A percentile compares a stretch with the other conserved stretches of the same genome.
phyloP scores from a whole-genome alignment of 2,329 filamentous ascomycete genomes.

The Apiospora phragmitis region DNA sequence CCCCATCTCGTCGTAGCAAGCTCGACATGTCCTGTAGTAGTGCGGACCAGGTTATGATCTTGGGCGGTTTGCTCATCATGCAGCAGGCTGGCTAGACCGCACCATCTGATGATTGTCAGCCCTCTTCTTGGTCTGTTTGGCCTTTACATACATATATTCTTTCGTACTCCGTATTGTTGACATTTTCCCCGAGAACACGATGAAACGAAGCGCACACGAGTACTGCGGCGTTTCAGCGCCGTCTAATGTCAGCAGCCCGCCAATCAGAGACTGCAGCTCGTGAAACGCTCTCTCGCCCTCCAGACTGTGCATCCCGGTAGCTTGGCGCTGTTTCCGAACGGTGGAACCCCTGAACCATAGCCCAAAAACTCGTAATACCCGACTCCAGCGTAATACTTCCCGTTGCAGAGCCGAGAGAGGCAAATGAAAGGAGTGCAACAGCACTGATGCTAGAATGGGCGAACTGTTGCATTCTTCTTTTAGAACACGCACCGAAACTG shows the following conservation, averaged over 20 bases:
- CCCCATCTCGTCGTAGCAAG: background rate
- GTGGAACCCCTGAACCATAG: background rate
- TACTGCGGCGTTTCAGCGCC: background rate
- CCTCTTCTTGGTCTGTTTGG: background rate
- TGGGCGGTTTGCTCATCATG: background rate
- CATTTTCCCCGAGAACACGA: background rate
- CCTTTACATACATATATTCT: background rate
- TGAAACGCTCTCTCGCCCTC: background rate
- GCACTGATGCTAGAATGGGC: background rate
- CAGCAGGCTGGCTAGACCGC: background rate
- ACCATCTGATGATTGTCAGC: background rate
- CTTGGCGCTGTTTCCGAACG: background rate
- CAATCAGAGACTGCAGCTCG: background rate
- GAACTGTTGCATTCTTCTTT: background rate
- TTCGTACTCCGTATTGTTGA: background rate
- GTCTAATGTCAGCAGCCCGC: background rate
- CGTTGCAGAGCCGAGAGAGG: background rate
- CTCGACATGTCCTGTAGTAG: background rate
- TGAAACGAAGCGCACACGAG: slow-evolving; percentile 6
- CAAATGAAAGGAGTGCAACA: background rate
- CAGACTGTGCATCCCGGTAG: background rate
- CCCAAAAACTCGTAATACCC: background rate
- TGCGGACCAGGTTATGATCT: background rate
- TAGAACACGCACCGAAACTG: slow-evolving; percentile 1
- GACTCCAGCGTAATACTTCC: background rate